phyloP scores from a whole-genome alignment of 352 stramenopile genomes.

The Pythium vanterpoolii region DNA sequence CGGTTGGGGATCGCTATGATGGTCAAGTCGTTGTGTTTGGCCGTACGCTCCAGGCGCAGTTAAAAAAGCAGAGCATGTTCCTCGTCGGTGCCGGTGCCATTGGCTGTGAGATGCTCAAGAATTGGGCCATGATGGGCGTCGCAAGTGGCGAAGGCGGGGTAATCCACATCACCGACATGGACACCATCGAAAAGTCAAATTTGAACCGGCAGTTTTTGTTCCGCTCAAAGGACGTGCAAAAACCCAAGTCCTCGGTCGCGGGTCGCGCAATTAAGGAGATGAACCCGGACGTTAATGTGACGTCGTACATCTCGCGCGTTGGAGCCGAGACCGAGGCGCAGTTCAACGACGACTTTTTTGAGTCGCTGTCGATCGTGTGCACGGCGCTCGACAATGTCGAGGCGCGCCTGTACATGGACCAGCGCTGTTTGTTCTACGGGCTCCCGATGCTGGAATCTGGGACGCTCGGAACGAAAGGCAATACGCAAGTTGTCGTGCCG shows the following conservation, averaged over 20 bases:
- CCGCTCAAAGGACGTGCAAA: conserved; percentile 95
- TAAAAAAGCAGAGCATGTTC: conserved; percentile 93
- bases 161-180: conserved; percentile 99
- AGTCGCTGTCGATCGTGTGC: conserved; percentile 93
- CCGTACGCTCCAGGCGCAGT: conserved; percentile 65
- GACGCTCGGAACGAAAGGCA: conserved; percentile 98
- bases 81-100: conserved; percentile 98
- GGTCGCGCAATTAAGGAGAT: conserved; percentile 91
- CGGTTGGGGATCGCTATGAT: conserved; percentile 89
- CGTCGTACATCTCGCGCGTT: conserved; percentile 81
- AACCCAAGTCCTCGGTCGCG: conserved; percentile 95
- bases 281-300: conserved; percentile 95
- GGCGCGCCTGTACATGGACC: conserved; percentile 97
- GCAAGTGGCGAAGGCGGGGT: conserved; percentile 76
- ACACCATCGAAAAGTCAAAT: conserved; percentile 99
- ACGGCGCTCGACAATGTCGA: conserved; percentile 99
- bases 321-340: conserved; percentile 94
- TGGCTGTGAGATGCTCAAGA: conserved; percentile 99
- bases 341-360: conserved; percentile 99
- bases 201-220: conserved; percentile 99
- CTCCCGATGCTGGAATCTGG: conserved; percentile 98
- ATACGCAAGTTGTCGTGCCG: conserved; percentile 92
- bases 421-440: conserved; percentile 95
- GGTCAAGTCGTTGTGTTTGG: conserved; percentile 92
- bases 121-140: conserved; percentile 49